phyloP scores from a whole-genome alignment of 2,329 filamentous ascomycete genomes.

The Botrytis aclada region DNA sequence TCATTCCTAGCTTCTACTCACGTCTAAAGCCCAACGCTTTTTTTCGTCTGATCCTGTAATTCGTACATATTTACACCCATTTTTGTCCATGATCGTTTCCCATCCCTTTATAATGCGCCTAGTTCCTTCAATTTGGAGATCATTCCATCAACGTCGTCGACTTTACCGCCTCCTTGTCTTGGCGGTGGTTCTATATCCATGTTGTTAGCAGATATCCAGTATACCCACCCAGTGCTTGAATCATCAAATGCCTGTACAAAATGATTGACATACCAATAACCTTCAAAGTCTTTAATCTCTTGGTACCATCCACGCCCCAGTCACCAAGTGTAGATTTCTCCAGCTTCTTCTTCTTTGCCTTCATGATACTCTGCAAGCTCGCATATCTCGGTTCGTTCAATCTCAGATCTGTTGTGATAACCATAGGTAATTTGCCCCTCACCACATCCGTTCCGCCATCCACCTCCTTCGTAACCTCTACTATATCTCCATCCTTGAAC shows the following conservation, averaged over 20 bases:
- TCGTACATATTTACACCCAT: constrained; percentile 16
- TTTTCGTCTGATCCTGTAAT: constrained; percentile 3
- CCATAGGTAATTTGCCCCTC: constrained; percentile 78
- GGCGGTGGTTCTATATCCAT: constrained; percentile 68
- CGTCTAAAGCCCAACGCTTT: neutral
- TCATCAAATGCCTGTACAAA: neutral
- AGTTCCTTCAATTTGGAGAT: constrained; percentile 93
- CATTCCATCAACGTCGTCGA: constrained; percentile 95
- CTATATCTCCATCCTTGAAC: constrained; percentile 65
- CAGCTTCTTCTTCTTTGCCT: constrained; percentile 99
- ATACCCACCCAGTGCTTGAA: neutral
- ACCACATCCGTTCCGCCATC: constrained; percentile 94
- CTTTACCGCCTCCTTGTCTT: constrained; percentile 91
- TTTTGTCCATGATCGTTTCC: constrained; percentile 2
- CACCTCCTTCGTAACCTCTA: constrained; percentile 83
- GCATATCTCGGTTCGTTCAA: constrained; percentile 95
- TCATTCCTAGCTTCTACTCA: neutral
- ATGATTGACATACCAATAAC: constrained; percentile 63
- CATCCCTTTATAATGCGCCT: constrained; percentile 55
- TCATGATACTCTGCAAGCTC: constrained; percentile 98
- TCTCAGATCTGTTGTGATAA: constrained; percentile 91
- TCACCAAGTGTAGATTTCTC: constrained; percentile 88
- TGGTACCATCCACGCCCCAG: constrained; percentile 70
- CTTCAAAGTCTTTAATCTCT: constrained; percentile 83
- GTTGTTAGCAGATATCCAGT: neutral